Evolutionary conservation across 352 stramenopile species (phyloP).

Genomic region (Phytophthora macrochlamydospora): DNA sequence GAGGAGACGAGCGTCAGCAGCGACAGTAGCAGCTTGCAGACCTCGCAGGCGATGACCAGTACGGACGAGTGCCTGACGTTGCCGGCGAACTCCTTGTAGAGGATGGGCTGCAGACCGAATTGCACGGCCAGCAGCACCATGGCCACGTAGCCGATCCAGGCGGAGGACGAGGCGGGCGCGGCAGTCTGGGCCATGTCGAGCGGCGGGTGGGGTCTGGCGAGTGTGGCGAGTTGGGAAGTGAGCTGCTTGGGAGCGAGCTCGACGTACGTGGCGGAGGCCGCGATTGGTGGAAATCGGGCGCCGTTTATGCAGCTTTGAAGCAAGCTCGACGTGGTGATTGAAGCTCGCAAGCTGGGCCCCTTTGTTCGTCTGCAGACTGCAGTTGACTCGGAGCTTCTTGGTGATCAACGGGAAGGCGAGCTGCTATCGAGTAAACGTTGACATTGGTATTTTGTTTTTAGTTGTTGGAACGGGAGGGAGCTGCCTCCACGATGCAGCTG

Average conservation of each 20-base stretch:
- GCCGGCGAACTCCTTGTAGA: constrained; percentile 81
- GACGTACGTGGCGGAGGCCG: background rate
- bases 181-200: too few species aligned
- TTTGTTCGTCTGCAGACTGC: background rate
- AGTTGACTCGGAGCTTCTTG: too few species aligned
- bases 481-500: too few species aligned
- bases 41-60: constrained; percentile 79
- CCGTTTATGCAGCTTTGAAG: constrained; percentile 5
- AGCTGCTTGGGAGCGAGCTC: constrained; percentile 4
- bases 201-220: background rate
- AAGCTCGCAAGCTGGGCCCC: constrained; percentile 7
- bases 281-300: constrained; percentile 8
- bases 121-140: constrained; percentile 81
- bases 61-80: constrained; percentile 57
- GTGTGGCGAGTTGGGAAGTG: constrained; percentile 25
- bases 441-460: background rate
- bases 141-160: constrained; percentile 41
- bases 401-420: too few species aligned
- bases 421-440: background rate
- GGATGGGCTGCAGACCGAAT: constrained; percentile 84
- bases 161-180: constrained; percentile 4
- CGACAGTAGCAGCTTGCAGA: constrained; percentile 71
- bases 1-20: constrained; percentile 48
- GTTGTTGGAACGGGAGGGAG: background rate
- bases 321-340: constrained; percentile 29